Evolutionary conservation across 495 filamentous ascomycete species (phyloP), one percentile per base, ranked within the genome.

Genomic region (Polyplosphaeria fusca): DNA sequence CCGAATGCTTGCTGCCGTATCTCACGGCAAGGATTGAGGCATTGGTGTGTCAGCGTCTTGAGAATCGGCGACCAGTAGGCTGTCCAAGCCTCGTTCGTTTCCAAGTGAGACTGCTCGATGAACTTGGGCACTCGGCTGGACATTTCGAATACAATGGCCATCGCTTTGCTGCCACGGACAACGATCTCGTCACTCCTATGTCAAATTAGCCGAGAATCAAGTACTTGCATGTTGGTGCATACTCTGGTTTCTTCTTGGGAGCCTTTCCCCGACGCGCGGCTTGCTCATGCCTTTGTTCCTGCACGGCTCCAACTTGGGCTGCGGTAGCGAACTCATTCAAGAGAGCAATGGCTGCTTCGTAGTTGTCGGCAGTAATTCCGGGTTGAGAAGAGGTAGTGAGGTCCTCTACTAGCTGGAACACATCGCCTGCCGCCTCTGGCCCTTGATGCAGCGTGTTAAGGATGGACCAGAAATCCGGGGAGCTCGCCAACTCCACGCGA

Each of bases 1-100:
- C 85, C 82, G 58, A 97, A 85, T 9, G 93, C 87, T 66, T 93
- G 82, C 60, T 91, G 86, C 1, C 93, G 83, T 44, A 99, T 89
- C 68, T 95, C 91, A 39, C 93, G 88, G 68, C 91, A 96, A 5
- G 94, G 91, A 66, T 97, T 99, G 58, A 87, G 86, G 73, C 89
- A 96, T 73, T 98, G 93, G 7, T 81, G 81, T 7, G 88, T 93
- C 25, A 97, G 74, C 12, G 88, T 85, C 56, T 86, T 82, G 74
- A 98, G 92, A 27, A 97, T 92, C 20, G 91, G 94, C 14, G 91
- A 85, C 93, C 93, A 99, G 69, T 99, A 99, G 13, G 94, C 89
- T 26, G 88, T 88, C 93, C 93, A 99, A 30, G 93, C 88, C 78
- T 96, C 88, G 57, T 77, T 86, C 55, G 82, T 83, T 64, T 97